Evolutionary conservation across 108 stramenopile genomes (phyloP).

Genomic region (Discostella stelligeroides): DNA sequence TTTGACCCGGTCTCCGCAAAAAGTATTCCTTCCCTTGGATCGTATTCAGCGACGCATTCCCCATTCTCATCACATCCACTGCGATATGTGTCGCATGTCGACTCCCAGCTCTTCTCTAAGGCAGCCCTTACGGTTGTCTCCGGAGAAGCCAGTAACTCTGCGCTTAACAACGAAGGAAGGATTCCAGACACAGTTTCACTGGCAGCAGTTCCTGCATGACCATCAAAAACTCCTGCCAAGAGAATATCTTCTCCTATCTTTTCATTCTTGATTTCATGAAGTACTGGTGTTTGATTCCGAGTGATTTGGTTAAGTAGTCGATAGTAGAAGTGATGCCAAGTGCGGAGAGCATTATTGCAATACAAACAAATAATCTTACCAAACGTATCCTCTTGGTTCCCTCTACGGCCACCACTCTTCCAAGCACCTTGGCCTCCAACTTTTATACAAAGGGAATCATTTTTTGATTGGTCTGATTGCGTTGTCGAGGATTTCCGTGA

Average conservation of each 20-base stretch:
- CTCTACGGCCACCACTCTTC: conserved; percentile 71
- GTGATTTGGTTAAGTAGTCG: background rate
- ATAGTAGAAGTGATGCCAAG: background rate
- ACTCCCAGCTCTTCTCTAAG: conserved; percentile 57
- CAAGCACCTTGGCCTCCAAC: conserved; percentile 74
- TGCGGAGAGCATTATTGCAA: background rate
- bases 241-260: conserved; percentile 54
- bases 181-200: conserved; percentile 56
- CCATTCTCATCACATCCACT: conserved; percentile 58
- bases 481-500: background rate
- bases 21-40: conserved; percentile 69
- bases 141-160: conserved; percentile 43
- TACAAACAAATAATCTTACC: conserved; percentile 28
- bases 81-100: conserved; percentile 63
- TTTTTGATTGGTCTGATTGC: conserved; percentile 6
- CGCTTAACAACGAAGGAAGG: conserved; percentile 55
- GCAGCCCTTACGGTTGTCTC: conserved; percentile 32
- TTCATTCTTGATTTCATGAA: conserved; percentile 66
- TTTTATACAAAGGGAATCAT: conserved; percentile 9
- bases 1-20: conserved; percentile 64
- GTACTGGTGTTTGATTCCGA: conserved; percentile 28
- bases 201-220: conserved; percentile 77
- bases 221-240: conserved; percentile 82
- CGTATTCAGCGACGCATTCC: conserved; percentile 72
- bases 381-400: conserved; percentile 76